Evolutionary conservation across 2,329 filamentous ascomycete species (phyloP), one percentile per base, ranked within the genome.

Genomic region (Pseudocercospora vitis): DNA sequence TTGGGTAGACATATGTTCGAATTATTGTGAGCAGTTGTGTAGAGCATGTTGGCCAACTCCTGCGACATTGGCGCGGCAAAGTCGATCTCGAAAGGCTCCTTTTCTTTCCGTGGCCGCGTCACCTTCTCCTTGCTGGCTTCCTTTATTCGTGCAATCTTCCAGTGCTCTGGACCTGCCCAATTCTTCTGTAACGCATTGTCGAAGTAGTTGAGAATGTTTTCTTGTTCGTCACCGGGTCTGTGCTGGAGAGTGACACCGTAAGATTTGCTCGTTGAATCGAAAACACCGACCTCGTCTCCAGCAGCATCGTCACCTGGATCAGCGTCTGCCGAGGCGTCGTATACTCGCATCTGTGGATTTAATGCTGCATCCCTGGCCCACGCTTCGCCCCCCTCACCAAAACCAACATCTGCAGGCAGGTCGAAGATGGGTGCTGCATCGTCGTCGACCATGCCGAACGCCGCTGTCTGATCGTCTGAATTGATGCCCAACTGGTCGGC

Each of bases 91-190:
- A 99, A 99, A 0, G 89, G 87, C 68, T 96, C 92, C 73, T 96
- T 99, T 71, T 97, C 94, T 72, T 96, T 97, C 59, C 91, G 83
- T 70, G 95, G 96, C 60, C 89, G 83, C 64, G 85, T 83, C 64
- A 57, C 52, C 16, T 55, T 53, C 26, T 74, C 79, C 71, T 91
- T 91, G 65, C 71, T 77, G 11, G 70, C 73, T 52, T 85, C 81
- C 64, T 97, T 97, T 71, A 99, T 94, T 68, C 91, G 90, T 58
- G 89, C 83, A 68, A 99, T 97, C 62, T 92, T 87, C 94, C 94
- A 99, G 73, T 99, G 94, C 70, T 97, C 94, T n/a, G 94, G 92
- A 45, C 91, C 95, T 4, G 88, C 87, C 92, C 94, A 99, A 67
- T 96, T 96, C 80, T 96, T 97, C 69, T 94, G 89, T 37, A 97